phyloP scores from a whole-genome alignment of 345 rosid species.

The Lepidium sativum region DNA sequence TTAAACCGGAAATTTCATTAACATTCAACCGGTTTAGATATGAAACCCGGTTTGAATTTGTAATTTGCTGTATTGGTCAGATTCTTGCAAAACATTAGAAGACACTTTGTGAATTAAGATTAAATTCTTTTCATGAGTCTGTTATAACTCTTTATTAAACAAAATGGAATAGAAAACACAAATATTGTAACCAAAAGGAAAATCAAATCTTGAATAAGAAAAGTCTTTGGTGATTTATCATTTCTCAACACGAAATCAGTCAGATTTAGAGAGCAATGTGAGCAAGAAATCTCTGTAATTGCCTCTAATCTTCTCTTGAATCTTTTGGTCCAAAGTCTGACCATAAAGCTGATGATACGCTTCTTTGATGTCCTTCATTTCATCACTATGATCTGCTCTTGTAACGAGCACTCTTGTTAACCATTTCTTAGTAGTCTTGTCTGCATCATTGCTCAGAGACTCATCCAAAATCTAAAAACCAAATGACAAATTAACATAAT shows the following conservation, averaged over 20 bases:
- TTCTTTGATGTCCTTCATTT: slow-evolving; percentile 48
- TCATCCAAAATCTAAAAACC: slow-evolving; percentile 48
- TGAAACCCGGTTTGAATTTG: not conserved
- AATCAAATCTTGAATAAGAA: not conserved
- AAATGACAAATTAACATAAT: not conserved
- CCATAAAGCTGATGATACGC: slow-evolving; percentile 39
- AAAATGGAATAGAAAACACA: not conserved
- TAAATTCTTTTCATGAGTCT: not conserved
- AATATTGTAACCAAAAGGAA: not conserved
- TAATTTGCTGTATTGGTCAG: not conserved
- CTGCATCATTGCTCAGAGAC: slow-evolving; percentile 41
- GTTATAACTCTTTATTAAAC: slow-evolving; percentile 14
- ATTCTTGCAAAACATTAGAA: not conserved
- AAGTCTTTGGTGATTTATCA: not conserved
- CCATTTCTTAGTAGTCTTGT: slow-evolving; percentile 46
- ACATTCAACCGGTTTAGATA: not conserved
- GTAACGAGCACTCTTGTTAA: slow-evolving; percentile 67
- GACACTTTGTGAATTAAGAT: too few relatives aligned
- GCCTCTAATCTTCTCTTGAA: slow-evolving; percentile 55
- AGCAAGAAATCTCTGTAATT: slow-evolving; percentile 71
- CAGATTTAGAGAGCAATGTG: slow-evolving; percentile 39
- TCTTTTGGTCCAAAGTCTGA: slow-evolving; percentile 34
- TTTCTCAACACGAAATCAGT: slow-evolving; percentile 17
- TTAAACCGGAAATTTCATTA: not conserved
- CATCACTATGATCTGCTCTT: slow-evolving; percentile 46